Base-by-base conservation (phyloP, 331 rosid genomes). In the Pyracantha coccinea region DNA sequence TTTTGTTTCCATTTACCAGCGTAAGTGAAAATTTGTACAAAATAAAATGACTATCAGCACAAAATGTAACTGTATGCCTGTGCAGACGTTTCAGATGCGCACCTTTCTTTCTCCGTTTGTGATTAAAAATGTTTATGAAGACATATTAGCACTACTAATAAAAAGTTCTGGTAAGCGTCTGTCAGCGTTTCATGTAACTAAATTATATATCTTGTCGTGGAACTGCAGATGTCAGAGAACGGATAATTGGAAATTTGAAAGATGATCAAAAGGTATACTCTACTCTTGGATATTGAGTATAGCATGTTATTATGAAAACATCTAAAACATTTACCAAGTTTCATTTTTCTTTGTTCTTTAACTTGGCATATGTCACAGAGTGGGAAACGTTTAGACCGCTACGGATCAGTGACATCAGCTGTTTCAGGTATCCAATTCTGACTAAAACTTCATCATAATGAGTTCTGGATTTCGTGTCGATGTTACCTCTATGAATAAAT, bases 341-440 rank as follows among this genome's bases (percentile, higher is more conserved):
- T 47, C 44, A 80, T 41, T 41, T 59, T 27, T 32, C 54, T 38
- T 68, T 59, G 16, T 44, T 71, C n/a, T 47, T 78, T 79, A 75
- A 73, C 29, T 58, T 52, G 77, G 17, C 68, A 73, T 80, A 71
- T 80, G 83, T 32, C 69, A 80, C 94, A 93, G 97, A 88, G 77
- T 47, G 89, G 79, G 84, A 73, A 80, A 85, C 82, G 69, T 75
- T 86, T 88, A 32, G 90, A 83, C 12, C 89, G 97, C 83, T 83
- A 91, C 80, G 96, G 93, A 83, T 93, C 98, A 21, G 71, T 85
- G 80, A 88, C 92, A 69, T 93, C 98, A 47, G 90, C 88, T 47
- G 79, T 74, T 74, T 90, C 95, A 80, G 98, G 98, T 89, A 85
- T 47, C 57, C 69, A 80, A 59, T 15, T 47, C 15, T 58, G 61